Conservation (phyloP, 2,329 filamentous ascomycete genomes). For the Ophiosphaerella herpotricha region DNA sequence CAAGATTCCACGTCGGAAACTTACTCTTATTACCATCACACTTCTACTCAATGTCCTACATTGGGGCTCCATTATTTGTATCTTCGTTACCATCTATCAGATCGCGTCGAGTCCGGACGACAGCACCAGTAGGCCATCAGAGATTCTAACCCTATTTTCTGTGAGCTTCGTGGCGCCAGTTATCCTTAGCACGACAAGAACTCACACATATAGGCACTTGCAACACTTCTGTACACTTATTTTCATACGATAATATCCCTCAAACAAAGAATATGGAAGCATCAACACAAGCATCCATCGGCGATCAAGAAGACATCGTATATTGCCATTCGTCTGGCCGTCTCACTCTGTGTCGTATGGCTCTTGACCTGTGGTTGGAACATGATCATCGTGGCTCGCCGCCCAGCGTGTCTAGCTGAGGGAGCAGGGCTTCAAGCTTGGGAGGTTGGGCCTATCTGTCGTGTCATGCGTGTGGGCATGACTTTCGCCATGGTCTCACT, state of each 20-base stretch:
- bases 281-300: constrained; percentile 26
- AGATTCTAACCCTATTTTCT: constrained; percentile 38
- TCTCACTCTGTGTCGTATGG: constrained; percentile 43
- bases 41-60: constrained; percentile 41
- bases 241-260: constrained; percentile 43
- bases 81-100: constrained; percentile 35
- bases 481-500: constrained; percentile 40
- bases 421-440: constrained; percentile 31
- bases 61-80: constrained; percentile 38
- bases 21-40: constrained; percentile 41
- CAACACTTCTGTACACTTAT: constrained; percentile 39
- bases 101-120: constrained; percentile 35
- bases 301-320: constrained; percentile 39
- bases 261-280: constrained; percentile 37
- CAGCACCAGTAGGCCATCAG: constrained; percentile 32
- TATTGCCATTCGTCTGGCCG: constrained; percentile 38
- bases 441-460: constrained; percentile 41
- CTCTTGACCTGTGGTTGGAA: constrained; percentile 47
- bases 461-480: constrained; percentile 33
- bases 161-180: constrained; percentile 21
- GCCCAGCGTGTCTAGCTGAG: constrained; percentile 37
- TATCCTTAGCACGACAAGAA: constrained; percentile 3
- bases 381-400: constrained; percentile 45
- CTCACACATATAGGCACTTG: constrained; percentile 32
- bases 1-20: constrained; percentile 32